phyloP scores from a whole-genome alignment of 345 rosid genomes.

The Citrus maxima region DNA sequence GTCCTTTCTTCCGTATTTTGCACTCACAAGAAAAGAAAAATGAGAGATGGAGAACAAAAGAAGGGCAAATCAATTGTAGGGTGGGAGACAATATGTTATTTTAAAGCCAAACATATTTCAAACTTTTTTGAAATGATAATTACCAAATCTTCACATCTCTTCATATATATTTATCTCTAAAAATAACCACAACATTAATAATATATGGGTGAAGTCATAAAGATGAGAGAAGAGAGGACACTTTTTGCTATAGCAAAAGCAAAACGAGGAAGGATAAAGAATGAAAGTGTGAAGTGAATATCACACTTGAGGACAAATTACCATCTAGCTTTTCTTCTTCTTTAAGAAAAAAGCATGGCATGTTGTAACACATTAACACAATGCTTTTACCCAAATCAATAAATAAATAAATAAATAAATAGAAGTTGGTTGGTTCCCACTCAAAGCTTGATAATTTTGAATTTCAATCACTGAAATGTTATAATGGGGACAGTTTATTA shows the following conservation, averaged over 20 bases:
- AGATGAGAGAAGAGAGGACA: not conserved
- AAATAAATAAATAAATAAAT: not conserved
- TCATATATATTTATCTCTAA: not conserved
- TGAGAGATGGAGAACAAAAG: not conserved
- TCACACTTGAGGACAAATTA: not conserved
- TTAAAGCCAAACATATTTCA: not conserved
- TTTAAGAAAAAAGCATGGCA: not conserved
- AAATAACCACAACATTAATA: not conserved
- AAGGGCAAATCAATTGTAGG: not conserved
- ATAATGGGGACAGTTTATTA: not conserved
- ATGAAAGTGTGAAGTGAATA: not conserved
- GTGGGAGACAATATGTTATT: not conserved
- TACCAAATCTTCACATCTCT: slow-evolving; percentile 3
- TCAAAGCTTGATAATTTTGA: not conserved
- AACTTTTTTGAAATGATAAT: slow-evolving; percentile 4
- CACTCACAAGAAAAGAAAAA: not conserved
- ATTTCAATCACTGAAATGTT: not conserved
- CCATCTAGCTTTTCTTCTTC: not conserved
- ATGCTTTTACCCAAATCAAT: not conserved
- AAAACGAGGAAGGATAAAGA: not conserved
- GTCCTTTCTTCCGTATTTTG: not conserved
- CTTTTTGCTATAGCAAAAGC: not conserved
- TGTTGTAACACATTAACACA: not conserved
- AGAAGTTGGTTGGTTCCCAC: not conserved
- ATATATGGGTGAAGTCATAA: not conserved